A percentile compares a stretch with the other conserved stretches of the same genome.
Evolutionary conservation across 139 green algal species (phyloP).

Genomic region (Ettlia oleoabundans): DNA sequence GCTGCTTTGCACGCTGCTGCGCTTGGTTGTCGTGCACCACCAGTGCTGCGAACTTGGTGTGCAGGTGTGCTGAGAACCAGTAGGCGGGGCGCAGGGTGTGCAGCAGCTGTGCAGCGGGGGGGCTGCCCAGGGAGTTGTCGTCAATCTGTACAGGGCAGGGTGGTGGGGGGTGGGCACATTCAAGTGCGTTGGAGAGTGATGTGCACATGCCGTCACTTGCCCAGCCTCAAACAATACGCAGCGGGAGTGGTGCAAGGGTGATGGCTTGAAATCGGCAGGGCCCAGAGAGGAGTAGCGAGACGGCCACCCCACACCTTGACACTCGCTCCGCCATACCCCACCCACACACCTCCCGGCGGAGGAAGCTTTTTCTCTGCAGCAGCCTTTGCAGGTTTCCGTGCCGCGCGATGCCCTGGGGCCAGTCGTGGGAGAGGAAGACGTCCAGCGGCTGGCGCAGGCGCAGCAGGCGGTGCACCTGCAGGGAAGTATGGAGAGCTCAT

Average conservation of each 20-base stretch:
- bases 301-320: too few relatives aligned
- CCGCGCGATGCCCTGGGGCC: constrained; percentile 85
- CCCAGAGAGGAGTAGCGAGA: too few relatives aligned
- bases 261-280: too few relatives aligned
- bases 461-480: constrained; percentile 85
- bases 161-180: not conserved
- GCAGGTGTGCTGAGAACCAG: constrained; percentile 97
- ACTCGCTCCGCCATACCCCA: too few relatives aligned
- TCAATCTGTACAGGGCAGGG: constrained; percentile 55
- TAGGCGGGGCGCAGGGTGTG: constrained; percentile 80
- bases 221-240: not conserved
- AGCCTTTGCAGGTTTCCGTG: constrained; percentile 85
- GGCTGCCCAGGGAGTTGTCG: constrained; percentile 73
- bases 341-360: constrained; percentile 74
- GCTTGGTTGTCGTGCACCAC: constrained; percentile 64
- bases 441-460: constrained; percentile 76
- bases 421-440: constrained; percentile 97
- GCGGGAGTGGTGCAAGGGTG: too few relatives aligned
- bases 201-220: too few relatives aligned
- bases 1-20: constrained; percentile 11
- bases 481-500: too few relatives aligned
- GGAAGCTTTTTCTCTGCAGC: constrained; percentile 85
- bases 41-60: constrained; percentile 94
- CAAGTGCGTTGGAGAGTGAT: too few relatives aligned
- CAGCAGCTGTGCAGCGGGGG: constrained; percentile 72